These are phyloP conservation scores for Friedmanniomyces simplex DNA, from an alignment of 495 filamentous ascomycete species.

Conservation along the genomic window DNA sequence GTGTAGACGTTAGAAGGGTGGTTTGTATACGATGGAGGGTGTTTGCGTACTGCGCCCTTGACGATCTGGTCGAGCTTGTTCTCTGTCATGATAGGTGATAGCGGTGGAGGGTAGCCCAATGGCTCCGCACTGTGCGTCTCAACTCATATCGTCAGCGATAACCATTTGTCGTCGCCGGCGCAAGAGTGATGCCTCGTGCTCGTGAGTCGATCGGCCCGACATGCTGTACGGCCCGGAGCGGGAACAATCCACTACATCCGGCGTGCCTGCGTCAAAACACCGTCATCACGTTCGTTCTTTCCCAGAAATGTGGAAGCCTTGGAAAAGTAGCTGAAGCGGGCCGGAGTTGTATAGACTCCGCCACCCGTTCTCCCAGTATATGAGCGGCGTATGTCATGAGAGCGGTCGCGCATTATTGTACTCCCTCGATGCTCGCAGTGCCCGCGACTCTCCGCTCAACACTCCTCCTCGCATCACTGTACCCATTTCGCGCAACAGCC, in stretches of 20 bases:
- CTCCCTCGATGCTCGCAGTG: slow-evolving; percentile 5
- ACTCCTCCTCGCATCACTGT: slow-evolving; percentile 3
- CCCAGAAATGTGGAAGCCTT: too few relatives aligned
- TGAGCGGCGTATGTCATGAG: too few relatives aligned
- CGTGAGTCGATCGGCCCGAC: too few relatives aligned
- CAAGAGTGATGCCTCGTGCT: not conserved
- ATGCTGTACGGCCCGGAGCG: too few relatives aligned
- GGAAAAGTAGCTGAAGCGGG: too few relatives aligned
- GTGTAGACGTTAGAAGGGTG: slow-evolving; percentile 27
- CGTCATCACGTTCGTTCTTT: too few relatives aligned
- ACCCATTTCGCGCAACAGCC: not conserved
- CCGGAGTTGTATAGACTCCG: too few relatives aligned
- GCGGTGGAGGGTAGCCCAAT: not conserved
- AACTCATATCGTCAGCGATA: not conserved
- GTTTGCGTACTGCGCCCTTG: slow-evolving; percentile 52
- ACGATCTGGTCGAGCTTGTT: slow-evolving; percentile 75
- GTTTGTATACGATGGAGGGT: slow-evolving; percentile 5
- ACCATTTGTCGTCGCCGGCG: not conserved
- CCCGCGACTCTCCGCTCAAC: slow-evolving; percentile 13
- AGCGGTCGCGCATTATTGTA: not conserved
- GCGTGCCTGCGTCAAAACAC: too few relatives aligned
- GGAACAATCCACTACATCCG: too few relatives aligned
- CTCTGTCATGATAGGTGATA: slow-evolving; percentile 35
- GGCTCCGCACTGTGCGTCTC: not conserved
- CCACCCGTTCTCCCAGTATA: too few relatives aligned